Evolutionary conservation across 106 monocot species (phyloP), one percentile per base, ranked within the genome.

Genomic region (Triglochin maritima): DNA sequence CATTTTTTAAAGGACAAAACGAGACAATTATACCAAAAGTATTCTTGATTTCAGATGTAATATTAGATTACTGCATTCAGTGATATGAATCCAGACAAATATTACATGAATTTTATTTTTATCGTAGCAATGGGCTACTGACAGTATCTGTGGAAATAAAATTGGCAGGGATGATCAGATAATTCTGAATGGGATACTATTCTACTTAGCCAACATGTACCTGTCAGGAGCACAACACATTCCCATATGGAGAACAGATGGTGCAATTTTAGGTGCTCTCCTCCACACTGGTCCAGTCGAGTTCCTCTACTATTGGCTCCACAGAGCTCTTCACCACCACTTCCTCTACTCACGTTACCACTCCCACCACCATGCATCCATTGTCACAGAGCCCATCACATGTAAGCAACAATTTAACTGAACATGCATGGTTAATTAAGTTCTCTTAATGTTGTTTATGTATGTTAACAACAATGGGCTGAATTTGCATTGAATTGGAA

Each of bases 251-350:
- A 50, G 74, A 9, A 47, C 74, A 13, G 74, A 84, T 16, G 94
- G 94, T 0, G 57, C 56, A 9, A 50, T 90, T 3, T 46, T 95
- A 10, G 69, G 59, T 7, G 13, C 57, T 43, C 46, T 90, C 29
- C 59, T 87, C 42, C 95, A 90, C 48, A 17, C 57, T 0, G 87
- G 90, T 9, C 87, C 90, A 0, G 90, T 95, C 52, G 94, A 95
- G 81, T 90, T 95, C 76, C 77, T 95, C 52, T 95, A 95, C 83
- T 95, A 95, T 79, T 95, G 95, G 90, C 70, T 95, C 12, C 95
- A 95, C 79, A 62, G 90, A 51, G 90, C 87, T 5, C 70, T 95
- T 13, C 95, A 95, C 75, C 90, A 95, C 45, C 90, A 95, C 61
- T 95, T 76, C 79, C 85, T 95, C 65, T 95, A 90, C 76, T 79